Evolutionary conservation across 1,284 basidiomycete genomes (phyloP), one percentile per base, ranked within the genome.

Genomic region (Boletus semigastroideus): DNA sequence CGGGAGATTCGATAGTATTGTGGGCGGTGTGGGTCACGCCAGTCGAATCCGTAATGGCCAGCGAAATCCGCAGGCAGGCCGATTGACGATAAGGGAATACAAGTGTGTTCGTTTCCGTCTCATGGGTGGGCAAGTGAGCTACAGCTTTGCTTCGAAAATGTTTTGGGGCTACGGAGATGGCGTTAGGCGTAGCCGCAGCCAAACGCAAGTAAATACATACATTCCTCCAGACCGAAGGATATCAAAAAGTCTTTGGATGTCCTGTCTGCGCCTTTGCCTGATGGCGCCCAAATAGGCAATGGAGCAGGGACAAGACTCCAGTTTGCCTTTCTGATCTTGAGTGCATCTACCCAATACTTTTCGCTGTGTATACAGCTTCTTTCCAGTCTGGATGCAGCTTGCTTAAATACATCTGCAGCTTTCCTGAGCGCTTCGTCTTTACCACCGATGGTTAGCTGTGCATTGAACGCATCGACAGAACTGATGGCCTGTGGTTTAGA

Each of bases 291-390:
- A 42, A 74, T 72, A 6, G 87, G 88, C 38, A 90, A 74, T 34
- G 88, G 87, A 3, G 89, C 86, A 30, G 89, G 86, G 40, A 86
- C 77, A 27, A 92, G 70, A 11, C 84, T 78, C 90, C 89, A 92
- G 56, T 92, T 91, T 5, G 76, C 80, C 58, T 79, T 72, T 55
- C 89, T 75, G 38, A 89, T 83, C 61, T 80, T 85, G 45, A 92
- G 74, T 6, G 89, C 90, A 64, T 91, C 82, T 8, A 82, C 73
- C 89, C 89, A 92, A 59, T 90, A 91, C 54, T 75, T 79, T 63
- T 90, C 87, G 30, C 81, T 79, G 37, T 77, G 73, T 13, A 79
- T 58, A 33, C 84, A 73, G 19, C 80, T 75, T 42, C 79, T 74
- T 62, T 90, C 87, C 71, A 90, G 81, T 44, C 79, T 78, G 45